These are phyloP conservation scores for Nasturtium officinale DNA, from an alignment of 345 rosid genomes.

Conservation along the genomic window DNA sequence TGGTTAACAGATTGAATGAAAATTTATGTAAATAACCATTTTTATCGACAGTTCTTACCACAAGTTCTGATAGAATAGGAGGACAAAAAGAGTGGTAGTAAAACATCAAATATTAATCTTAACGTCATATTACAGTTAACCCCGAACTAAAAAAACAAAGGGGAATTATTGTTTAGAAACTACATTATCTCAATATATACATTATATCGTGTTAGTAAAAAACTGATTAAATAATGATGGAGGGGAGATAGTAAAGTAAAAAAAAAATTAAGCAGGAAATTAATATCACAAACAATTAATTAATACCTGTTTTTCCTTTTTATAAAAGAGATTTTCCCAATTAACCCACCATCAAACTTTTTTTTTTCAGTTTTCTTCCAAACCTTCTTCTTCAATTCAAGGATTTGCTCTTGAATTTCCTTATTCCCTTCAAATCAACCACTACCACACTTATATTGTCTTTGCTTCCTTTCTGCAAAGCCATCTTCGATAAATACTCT, in stretches of 20 bases:
- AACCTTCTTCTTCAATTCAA: slow-evolving; percentile 31
- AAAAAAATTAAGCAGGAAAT: slow-evolving; percentile 15
- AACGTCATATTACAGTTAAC: slow-evolving; percentile 27
- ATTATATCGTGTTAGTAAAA: slow-evolving; percentile 28
- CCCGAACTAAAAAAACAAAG: slow-evolving; percentile 31
- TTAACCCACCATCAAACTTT: slow-evolving; percentile 42
- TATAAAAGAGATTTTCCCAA: neutral
- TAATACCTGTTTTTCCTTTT: slow-evolving; percentile 15
- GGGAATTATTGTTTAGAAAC: slow-evolving; percentile 25
- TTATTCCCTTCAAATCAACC: slow-evolving; percentile 68
- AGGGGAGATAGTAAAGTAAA: slow-evolving; percentile 5
- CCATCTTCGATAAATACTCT: slow-evolving; percentile 62
- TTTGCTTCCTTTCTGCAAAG: slow-evolving; percentile 77
- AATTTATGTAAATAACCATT: neutral
- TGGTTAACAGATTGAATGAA: neutral
- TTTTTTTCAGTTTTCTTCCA: slow-evolving; percentile 10
- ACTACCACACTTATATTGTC: slow-evolving; percentile 77
- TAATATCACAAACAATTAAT: slow-evolving; percentile 36
- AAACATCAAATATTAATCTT: neutral
- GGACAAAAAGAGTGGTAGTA: neutral
- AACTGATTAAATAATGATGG: slow-evolving; percentile 29
- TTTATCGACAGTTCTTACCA: too few relatives aligned
- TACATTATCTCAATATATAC: slow-evolving; percentile 28
- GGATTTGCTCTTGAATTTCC: slow-evolving; percentile 59
- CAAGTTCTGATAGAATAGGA: too few relatives aligned